Percentiles rank a stretch among this genome's conserved stretches.
These are phyloP conservation scores for Annona squamosa DNA, from an alignment of 164 flowering plant species.

Conservation along the genomic window DNA sequence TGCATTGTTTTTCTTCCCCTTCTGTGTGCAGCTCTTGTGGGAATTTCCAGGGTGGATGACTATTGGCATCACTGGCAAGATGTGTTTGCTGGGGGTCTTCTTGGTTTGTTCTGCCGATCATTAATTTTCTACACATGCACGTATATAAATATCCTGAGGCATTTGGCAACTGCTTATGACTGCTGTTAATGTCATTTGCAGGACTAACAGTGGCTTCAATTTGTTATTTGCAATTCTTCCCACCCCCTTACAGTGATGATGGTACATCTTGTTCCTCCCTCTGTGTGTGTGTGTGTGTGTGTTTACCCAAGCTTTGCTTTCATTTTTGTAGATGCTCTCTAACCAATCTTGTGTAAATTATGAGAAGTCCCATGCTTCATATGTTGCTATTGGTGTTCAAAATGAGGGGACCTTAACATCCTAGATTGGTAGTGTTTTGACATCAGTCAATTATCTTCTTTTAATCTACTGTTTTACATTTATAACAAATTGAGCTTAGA, in stretches of 20 bases:
- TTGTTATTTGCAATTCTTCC: conserved; percentile 82
- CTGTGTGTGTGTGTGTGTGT: neutral
- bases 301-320: neutral
- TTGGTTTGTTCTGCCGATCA: conserved; percentile 34
- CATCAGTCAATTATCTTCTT: no score
- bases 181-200: conserved; percentile 17
- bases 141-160: neutral
- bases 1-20: conserved; percentile 70
- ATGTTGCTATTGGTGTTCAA: neutral
- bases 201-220: conserved; percentile 52
- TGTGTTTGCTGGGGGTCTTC: conserved; percentile 68
- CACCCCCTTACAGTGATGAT: conserved; percentile 59
- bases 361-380: neutral
- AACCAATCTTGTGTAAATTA: neutral
- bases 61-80: conserved; percentile 89
- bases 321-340: neutral
- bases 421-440: no score
- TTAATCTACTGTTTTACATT: no score
- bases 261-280: conserved; percentile 21
- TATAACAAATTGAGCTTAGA: no score
- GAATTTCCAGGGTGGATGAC: conserved; percentile 69
- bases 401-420: neutral
- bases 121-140: neutral
- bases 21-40: conserved; percentile 65
- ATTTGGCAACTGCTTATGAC: neutral